Base-by-base conservation (phyloP, 495 filamentous ascomycete genomes). In the Aspergillus leporis region DNA sequence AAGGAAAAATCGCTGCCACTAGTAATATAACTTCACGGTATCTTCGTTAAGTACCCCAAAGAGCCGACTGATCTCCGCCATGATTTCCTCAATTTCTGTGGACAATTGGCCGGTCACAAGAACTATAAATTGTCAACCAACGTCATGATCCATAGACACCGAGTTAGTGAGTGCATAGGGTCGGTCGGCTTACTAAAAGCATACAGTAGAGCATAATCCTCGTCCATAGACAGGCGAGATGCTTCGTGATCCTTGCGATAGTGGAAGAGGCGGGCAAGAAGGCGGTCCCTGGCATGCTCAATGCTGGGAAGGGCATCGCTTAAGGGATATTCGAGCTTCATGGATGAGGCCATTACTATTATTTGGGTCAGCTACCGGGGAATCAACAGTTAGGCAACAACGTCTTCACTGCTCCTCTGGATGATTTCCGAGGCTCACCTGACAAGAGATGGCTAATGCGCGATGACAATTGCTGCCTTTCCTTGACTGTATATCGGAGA, bases 401-500 rank as follows among this genome's bases (percentile, higher is more conserved):
- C n/a, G n/a, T n/a, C n/a, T n/a, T n/a, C 4, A 13, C 6, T 4
- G 13, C 21, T 21, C 23, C 14, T 23, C 16, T 45, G 32, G 55
- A 25, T 32, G 6, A 51, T 55, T 9, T 5, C n/a, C 7, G 25
- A 10, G 18, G 64, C 78, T 52, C 70, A 87, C 87, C 87, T 61
- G 94, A 90, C 59, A 98, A 88, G 41, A 98, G 81, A 79, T 98
- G 94, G 68, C 91, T 93, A 61, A 98, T 94, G 34, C 94, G 84
- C 23, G 87, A 81, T 59, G 90, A 92, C 22, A 98, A 78, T 65
- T 91, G 85, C 21, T 80, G 83, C 23, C 93, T 79, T 68, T 98
- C 92, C n/a, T 81, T 76, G 9, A 84, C 83, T 4, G 94, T 98
- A 68, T 88, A 90, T 55, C 84, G 80, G 38, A 98, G 77, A 48